phyloP scores from a whole-genome alignment of 371 early-diverging fungal species.

The Apophysomyces elegans region DNA sequence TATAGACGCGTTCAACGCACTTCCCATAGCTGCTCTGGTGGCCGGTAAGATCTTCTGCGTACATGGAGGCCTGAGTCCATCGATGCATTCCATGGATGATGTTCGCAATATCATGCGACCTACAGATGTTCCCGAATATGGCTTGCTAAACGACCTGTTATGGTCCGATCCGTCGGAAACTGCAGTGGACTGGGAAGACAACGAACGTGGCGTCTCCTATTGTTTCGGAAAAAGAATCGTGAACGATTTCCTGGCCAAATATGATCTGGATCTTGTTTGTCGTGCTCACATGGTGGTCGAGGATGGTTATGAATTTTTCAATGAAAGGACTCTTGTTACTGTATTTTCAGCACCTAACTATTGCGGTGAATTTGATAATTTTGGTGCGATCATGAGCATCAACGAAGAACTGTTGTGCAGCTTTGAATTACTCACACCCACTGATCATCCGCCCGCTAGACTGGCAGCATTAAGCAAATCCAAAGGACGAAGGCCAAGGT shows the following conservation, averaged over 20 bases:
- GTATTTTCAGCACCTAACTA: constrained; percentile 97
- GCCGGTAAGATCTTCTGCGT: constrained; percentile 95
- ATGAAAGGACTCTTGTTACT: constrained; percentile 92
- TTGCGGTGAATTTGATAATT: constrained; percentile 96
- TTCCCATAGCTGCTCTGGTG: constrained; percentile 95
- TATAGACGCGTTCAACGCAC: constrained; percentile 90
- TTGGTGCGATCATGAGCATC: constrained; percentile 98
- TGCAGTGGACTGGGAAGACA: constrained; percentile 85
- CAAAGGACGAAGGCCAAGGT: constrained; percentile 22
- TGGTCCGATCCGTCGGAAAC: constrained; percentile 97
- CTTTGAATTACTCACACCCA: constrained; percentile 56
- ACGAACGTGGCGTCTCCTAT: constrained; percentile 91
- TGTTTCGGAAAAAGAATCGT: constrained; percentile 91
- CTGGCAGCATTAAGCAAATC: constrained; percentile 17
- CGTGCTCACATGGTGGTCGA: constrained; percentile 97
- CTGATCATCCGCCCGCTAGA: constrained; percentile 27
- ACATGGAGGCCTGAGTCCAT: constrained; percentile 97
- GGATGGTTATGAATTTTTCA: constrained; percentile 96
- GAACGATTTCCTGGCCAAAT: constrained; percentile 86
- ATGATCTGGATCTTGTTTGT: constrained; percentile 89
- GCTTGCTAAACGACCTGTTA: constrained; percentile 90
- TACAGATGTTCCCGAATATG: constrained; percentile 94
- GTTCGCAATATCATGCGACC: constrained; percentile 91
- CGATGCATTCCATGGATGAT: constrained; percentile 85
- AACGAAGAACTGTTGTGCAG: constrained; percentile 93